Base-by-base conservation (phyloP, 805 yeast species). In the Metschnikowia gelsemii region DNA sequence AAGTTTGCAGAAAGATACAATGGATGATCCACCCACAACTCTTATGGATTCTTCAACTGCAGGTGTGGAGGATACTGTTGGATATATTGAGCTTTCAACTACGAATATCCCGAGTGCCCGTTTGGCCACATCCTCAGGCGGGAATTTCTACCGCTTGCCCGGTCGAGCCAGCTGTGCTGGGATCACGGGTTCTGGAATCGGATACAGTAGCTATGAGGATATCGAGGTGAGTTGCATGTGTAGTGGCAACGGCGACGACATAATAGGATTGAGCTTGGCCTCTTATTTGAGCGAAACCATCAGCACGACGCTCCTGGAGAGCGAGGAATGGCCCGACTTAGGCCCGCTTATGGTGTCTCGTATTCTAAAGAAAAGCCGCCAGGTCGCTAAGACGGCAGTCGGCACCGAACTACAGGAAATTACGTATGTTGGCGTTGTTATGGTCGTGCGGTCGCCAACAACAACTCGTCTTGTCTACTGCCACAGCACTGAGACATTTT, bases 191-290 rank as follows among this genome's bases (percentile, higher is more conserved):
- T 59, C 75, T 1, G 75, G 75, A 1, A 56, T 67, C 13, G 75
- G 58, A 38, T 52, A 45, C 29, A 41, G 36, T 36, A 36, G 25
- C 3, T 35, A 39, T 9, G 54, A 55, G 0, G 52, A 44, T 4
- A 36, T 43, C 25, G 59, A 58, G n/a, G 50, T 71, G 1, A 50
- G 62, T 26, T 61, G 68, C 32, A 54, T 55, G 59, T 73, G 81
- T 55, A 71, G 79, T 27, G 83, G 83, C 3, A 75, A 73, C 51
- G 83, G 83, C 2, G 83, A 78, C 48, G 78, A 76, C 42, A 76
- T 78, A 25, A 61, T 76, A 4, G 56, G 58, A 37, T 61, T 68
- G 65, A 70, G 66, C 37, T 52, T 78, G 16, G 73, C 77, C 3
- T 25, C 46, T 4, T 43, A 47, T 22, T 25, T 52, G n/a, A 37